Evolutionary conservation across 2,329 filamentous ascomycete species (phyloP), one percentile per base, ranked within the genome.

Genomic region (Ceratocystiopsis brevicomis): DNA sequence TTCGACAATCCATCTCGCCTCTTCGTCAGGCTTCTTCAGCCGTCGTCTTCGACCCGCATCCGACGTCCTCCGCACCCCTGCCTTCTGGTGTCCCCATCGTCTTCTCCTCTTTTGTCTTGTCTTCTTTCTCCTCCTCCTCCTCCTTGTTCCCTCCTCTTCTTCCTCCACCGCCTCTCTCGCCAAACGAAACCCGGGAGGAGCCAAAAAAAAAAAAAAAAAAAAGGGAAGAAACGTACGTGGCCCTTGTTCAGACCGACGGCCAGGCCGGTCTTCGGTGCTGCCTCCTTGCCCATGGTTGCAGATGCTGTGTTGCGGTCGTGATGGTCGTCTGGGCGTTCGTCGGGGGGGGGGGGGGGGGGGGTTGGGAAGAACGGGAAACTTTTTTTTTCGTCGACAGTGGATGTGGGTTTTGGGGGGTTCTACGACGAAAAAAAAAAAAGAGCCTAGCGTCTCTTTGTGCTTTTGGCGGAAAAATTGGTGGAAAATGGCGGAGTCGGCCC

Each of bases 241-340:
- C 50, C 56, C 53, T 68, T 70, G 71, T 78, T 77, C 57, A 68
- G 60, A 61, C 74, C 74, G 57, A 71, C 64, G 64, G 67, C 63
- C 55, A 78, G 62, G 62, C 73, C 73, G 63, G 63, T 65, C 56
- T 66, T 68, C 57, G 66, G 65, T 55, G 68, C 63, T 49, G 66
- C 61, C 64, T 75, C 71, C 63, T 71, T 71, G 57, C 71, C 71
- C 72, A 76, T 77, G 59, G 57, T 44, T 25, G 21, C 25, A 30
- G 25, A 35, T 38, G 25, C 3, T n/a, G 30, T 12, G 40, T 45
- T 45, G 39, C 30, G 40, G 21, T 55, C 51, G 43, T 47, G 46
- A 53, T 54, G 53, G 53, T 50, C 50, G 54, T 51, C 56, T 53
- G 50, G 52, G 44, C 19, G 41, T 41, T 19, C 47, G 42, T 46